Evolutionary conservation across 371 early-diverging fungal species (phyloP).

Genomic region (Zychaea mexicana): DNA sequence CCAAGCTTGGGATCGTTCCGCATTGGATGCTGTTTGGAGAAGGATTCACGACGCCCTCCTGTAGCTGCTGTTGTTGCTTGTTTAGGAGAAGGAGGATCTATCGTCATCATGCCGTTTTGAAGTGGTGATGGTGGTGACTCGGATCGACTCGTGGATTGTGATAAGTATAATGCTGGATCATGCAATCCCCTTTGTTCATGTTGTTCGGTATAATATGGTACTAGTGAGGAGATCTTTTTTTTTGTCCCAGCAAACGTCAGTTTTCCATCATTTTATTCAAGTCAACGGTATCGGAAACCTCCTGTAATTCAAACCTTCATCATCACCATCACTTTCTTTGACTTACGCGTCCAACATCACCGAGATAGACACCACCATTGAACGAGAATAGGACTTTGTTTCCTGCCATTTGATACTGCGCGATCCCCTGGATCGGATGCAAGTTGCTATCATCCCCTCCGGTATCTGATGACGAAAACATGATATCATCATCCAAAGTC

Average conservation of each 20-base stretch:
- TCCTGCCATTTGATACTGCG: constrained; percentile 14
- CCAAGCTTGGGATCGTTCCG: constrained; percentile 67
- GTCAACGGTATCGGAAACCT: too few relatives aligned
- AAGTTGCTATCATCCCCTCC: constrained; percentile 5
- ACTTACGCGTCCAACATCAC: constrained; percentile 20
- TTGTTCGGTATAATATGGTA: background rate
- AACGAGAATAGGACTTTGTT: constrained; percentile 18
- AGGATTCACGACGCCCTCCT: too few relatives aligned
- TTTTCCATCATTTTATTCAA: too few relatives aligned
- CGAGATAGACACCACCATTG: constrained; percentile 12
- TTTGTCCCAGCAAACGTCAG: background rate
- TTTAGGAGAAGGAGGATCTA: background rate
- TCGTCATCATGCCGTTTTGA: background rate
- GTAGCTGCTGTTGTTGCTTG: background rate
- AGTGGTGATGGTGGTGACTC: constrained; percentile 7
- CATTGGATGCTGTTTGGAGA: background rate
- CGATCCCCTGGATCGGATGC: constrained; percentile 16
- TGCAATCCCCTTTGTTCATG: background rate
- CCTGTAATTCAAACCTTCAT: too few relatives aligned
- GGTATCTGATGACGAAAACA: constrained; percentile 11
- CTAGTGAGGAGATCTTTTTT: background rate
- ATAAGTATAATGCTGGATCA: background rate
- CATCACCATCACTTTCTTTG: too few relatives aligned
- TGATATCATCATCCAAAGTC: background rate
- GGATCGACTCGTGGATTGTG: background rate